These are phyloP conservation scores for Cladophialophora yegresii DNA, from an alignment of 2,329 filamentous ascomycete genomes.

Conservation along the genomic window DNA sequence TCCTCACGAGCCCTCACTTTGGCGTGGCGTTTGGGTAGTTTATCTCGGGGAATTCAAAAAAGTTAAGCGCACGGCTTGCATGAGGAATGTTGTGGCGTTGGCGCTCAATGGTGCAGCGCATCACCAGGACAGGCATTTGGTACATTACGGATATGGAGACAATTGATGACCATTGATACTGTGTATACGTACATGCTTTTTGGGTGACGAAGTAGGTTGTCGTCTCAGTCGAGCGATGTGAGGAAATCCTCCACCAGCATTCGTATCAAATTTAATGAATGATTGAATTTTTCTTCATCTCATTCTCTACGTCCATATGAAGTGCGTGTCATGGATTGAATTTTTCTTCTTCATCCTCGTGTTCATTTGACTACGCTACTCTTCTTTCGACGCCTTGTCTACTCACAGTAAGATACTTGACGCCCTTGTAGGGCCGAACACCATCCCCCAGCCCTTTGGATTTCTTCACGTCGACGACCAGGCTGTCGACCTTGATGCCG, in stretches of 20 bases:
- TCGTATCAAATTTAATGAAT: not conserved
- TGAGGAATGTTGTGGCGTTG: not conserved
- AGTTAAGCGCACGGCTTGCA: not conserved
- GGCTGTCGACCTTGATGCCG: slow-evolving; percentile 63
- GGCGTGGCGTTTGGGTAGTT: slow-evolving; percentile 23
- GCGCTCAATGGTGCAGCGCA: not conserved
- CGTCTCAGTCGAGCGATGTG: not conserved
- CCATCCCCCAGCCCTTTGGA: slow-evolving; percentile 83
- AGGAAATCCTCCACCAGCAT: not conserved
- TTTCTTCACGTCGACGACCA: slow-evolving; percentile 69
- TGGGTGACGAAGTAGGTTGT: not conserved
- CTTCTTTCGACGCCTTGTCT: slow-evolving; percentile 55
- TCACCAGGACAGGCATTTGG: not conserved
- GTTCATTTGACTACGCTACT: slow-evolving; percentile 16
- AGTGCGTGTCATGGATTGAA: too few species aligned
- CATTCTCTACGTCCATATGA: too few species aligned
- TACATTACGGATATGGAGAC: slow-evolving; percentile 6
- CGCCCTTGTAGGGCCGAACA: slow-evolving; percentile 94
- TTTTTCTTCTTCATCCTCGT: not conserved
- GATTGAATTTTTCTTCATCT: not conserved
- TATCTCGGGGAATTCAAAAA: not conserved
- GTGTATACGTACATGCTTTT: not conserved
- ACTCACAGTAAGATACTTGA: slow-evolving; percentile 87
- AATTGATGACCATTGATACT: not conserved
- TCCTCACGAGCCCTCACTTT: slow-evolving; percentile 6